These are phyloP conservation scores for Chrysoporthe austroafricana DNA, from an alignment of 2,329 filamentous ascomycete species.

Conservation along the genomic window DNA sequence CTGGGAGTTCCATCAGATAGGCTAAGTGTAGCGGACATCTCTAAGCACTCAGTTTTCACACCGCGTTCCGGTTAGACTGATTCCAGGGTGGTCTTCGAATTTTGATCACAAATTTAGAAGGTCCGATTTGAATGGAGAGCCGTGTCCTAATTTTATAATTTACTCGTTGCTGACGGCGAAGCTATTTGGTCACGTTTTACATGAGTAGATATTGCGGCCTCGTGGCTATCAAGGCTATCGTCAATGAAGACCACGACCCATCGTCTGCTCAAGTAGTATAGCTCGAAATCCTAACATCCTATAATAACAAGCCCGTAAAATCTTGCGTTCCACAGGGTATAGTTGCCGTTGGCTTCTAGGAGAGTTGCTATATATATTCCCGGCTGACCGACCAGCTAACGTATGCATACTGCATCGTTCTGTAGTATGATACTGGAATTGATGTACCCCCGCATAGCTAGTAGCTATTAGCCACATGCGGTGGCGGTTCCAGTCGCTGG, in stretches of 20 bases:
- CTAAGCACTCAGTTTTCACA: no score
- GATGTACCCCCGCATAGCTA: neutral
- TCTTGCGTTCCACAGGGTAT: neutral
- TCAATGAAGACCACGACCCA: neutral
- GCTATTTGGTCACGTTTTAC: no score
- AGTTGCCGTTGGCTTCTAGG: neutral
- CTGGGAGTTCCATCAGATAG: no score
- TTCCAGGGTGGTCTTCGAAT: no score
- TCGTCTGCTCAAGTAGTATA: neutral
- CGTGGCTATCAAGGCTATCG: neutral
- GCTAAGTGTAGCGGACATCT: no score
- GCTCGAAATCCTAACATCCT: neutral
- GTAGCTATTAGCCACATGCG: neutral
- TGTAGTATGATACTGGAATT: neutral
- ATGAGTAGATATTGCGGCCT: neutral
- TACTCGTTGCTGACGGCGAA: no score
- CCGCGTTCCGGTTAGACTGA: no score
- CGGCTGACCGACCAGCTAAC: neutral
- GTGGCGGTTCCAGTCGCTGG: neutral
- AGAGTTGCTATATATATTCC: neutral
- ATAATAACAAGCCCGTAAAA: neutral
- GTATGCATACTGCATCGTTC: neutral
- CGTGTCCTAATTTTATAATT: no score
- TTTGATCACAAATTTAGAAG: no score
- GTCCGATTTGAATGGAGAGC: no score